phyloP scores from a whole-genome alignment of 352 stramenopile genomes.

The Phytophthora palmivora region DNA sequence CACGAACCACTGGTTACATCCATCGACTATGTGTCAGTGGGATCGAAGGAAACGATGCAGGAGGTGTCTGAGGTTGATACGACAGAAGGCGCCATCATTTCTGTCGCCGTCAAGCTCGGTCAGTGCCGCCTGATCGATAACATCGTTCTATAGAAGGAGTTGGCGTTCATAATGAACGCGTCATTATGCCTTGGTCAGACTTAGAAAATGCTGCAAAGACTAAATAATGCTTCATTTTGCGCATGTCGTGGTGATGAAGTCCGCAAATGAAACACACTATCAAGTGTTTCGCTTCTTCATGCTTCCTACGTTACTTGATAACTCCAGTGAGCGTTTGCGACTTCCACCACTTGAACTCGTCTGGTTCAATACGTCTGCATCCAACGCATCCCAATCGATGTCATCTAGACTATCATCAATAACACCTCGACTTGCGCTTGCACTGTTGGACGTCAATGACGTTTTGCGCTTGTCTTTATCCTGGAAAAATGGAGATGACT shows the following conservation, averaged over 20 bases:
- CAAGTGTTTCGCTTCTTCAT: slow-evolving; percentile 36
- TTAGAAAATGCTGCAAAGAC: slow-evolving; percentile 11
- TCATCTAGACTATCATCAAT: slow-evolving; percentile 62
- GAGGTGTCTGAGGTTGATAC: slow-evolving; percentile 84
- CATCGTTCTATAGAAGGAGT: slow-evolving; percentile 74
- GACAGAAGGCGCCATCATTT: slow-evolving; percentile 90
- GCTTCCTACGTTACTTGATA: slow-evolving; percentile 5
- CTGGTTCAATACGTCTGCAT: slow-evolving; percentile 54
- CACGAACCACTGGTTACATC: slow-evolving; percentile 91
- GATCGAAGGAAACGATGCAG: slow-evolving; percentile 94
- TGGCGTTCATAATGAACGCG: no score
- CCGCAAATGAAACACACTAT: slow-evolving; percentile 5
- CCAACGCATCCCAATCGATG: slow-evolving; percentile 67
- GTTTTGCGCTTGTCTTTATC: slow-evolving; percentile 31
- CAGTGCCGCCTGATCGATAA: slow-evolving; percentile 98
- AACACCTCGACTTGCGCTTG: slow-evolving; percentile 8
- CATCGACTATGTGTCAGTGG: slow-evolving; percentile 97
- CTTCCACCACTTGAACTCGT: slow-evolving; percentile 30
- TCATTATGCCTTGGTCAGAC: slow-evolving; percentile 1
- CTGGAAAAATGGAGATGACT: slow-evolving; percentile 62
- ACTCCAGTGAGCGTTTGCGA: slow-evolving; percentile 36
- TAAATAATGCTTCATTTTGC: slow-evolving; percentile 36
- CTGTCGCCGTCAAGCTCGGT: slow-evolving; percentile 95
- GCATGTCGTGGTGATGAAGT: not conserved
- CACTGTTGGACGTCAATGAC: slow-evolving; percentile 13